Percentiles rank a stretch among this genome's conserved stretches.
These are phyloP conservation scores for Candida loeiensis DNA, from an alignment of 805 yeast species.

Conservation along the genomic window DNA sequence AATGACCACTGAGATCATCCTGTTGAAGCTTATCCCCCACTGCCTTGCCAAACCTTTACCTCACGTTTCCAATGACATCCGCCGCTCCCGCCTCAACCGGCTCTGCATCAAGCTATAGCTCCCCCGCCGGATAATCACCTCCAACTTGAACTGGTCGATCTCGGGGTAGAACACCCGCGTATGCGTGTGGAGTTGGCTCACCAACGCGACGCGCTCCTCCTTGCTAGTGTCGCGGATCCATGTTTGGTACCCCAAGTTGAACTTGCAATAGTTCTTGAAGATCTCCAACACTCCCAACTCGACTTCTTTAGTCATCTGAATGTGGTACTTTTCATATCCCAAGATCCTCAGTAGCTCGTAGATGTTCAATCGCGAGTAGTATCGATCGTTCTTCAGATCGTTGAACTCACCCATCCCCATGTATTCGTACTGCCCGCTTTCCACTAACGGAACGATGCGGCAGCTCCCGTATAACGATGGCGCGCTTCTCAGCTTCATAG, in stretches of 20 bases:
- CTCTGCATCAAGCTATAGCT: conserved; percentile 80
- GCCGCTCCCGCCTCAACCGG: conserved; percentile 61
- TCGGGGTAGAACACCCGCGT: conserved; percentile 47
- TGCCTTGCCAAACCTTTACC: neutral
- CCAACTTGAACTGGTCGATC: conserved; percentile 53
- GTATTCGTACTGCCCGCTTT: neutral
- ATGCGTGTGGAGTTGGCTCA: conserved; percentile 46
- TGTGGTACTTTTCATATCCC: conserved; percentile 40
- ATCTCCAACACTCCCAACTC: conserved; percentile 52
- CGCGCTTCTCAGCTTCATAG: neutral
- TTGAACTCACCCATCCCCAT: conserved; percentile 1
- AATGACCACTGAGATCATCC: no score
- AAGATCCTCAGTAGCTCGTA: conserved; percentile 52
- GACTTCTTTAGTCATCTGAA: conserved; percentile 53
- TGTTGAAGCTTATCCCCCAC: no score
- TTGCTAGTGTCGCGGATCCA: conserved; percentile 80
- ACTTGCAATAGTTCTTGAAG: conserved; percentile 57
- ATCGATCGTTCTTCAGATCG: conserved; percentile 12
- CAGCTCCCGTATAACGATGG: neutral
- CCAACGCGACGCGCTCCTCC: conserved; percentile 45
- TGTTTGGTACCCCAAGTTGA: conserved; percentile 71
- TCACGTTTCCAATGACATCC: conserved; percentile 1
- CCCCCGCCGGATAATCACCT: conserved; percentile 75
- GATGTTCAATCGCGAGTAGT: conserved; percentile 57
- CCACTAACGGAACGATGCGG: neutral